These are phyloP conservation scores for Exophiala aquamarina DNA, from an alignment of 2,329 filamentous ascomycete species.

Conservation along the genomic window DNA sequence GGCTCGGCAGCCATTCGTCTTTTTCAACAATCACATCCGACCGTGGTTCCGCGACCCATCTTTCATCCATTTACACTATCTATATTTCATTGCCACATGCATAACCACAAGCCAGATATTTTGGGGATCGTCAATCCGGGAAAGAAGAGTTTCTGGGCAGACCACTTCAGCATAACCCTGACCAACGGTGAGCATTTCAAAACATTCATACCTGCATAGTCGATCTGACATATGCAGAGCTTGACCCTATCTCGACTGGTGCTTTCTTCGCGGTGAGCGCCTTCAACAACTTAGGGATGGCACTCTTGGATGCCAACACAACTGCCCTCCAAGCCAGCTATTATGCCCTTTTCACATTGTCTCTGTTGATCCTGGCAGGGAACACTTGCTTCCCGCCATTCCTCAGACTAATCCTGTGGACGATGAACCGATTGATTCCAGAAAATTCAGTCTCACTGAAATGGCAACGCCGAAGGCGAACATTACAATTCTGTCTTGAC, in stretches of 20 bases:
- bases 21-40: neutral
- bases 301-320: constrained; percentile 50
- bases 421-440: constrained; percentile 49
- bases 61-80: constrained; percentile 49
- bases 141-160: constrained; percentile 35
- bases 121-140: constrained; percentile 47
- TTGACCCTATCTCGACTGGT: constrained; percentile 49
- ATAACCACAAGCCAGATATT: constrained; percentile 47
- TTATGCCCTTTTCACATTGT: constrained; percentile 35
- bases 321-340: constrained; percentile 34
- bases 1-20: neutral
- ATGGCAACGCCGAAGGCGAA: constrained; percentile 42
- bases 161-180: neutral
- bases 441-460: constrained; percentile 32
- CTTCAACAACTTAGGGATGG: constrained; percentile 53
- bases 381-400: constrained; percentile 54
- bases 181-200: constrained; percentile 8
- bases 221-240: constrained; percentile 6
- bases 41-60: constrained; percentile 9
- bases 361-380: constrained; percentile 37
- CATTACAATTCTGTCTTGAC: constrained; percentile 59
- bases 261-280: constrained; percentile 46
- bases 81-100: constrained; percentile 42
- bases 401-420: constrained; percentile 60
- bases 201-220: neutral